Conservation (phyloP, 202 grass and related monocot species). For the Setaria italica region DNA sequence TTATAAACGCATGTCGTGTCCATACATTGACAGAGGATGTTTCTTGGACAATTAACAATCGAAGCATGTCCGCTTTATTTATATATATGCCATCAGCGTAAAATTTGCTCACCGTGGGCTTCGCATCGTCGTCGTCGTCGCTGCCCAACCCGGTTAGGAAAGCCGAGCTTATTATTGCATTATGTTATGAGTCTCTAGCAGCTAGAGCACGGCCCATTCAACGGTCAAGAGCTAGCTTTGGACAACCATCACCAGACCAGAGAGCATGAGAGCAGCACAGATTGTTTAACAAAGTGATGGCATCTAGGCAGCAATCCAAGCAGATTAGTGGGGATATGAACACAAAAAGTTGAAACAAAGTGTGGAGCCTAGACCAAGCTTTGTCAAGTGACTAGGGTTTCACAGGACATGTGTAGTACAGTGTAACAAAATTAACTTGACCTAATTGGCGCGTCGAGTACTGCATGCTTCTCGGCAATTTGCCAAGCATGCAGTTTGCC, state of each 20-base stretch:
- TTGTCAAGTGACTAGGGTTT: conserved; percentile 31
- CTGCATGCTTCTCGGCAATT: conserved; percentile 33
- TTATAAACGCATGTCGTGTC: conserved; percentile 34
- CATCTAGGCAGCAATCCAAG: conserved; percentile 33
- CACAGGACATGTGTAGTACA: conserved; percentile 29
- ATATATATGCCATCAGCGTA: background rate
- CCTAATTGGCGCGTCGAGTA: conserved; percentile 31
- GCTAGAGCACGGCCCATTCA: conserved; percentile 3
- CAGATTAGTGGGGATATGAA: conserved; percentile 35
- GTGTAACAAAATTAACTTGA: conserved; percentile 10
- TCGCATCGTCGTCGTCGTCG: background rate
- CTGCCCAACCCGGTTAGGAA: conserved; percentile 29
- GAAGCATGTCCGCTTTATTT: background rate
- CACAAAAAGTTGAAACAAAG: conserved; percentile 13
- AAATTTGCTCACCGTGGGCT: conserved; percentile 23
- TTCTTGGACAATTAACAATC: conserved; percentile 32
- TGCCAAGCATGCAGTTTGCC: conserved; percentile 9
- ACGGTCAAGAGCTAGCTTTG: conserved; percentile 50
- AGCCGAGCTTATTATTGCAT: conserved; percentile 34
- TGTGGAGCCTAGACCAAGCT: conserved; percentile 38
- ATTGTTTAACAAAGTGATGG: conserved; percentile 41
- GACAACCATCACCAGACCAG: conserved; percentile 37
- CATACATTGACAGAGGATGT: conserved; percentile 38
- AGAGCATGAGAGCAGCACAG: conserved; percentile 37
- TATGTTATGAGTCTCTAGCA: background rate